Evolutionary conservation across 2,329 filamentous ascomycete genomes (phyloP).

Genomic region (Hypoxylon sp.): DNA sequence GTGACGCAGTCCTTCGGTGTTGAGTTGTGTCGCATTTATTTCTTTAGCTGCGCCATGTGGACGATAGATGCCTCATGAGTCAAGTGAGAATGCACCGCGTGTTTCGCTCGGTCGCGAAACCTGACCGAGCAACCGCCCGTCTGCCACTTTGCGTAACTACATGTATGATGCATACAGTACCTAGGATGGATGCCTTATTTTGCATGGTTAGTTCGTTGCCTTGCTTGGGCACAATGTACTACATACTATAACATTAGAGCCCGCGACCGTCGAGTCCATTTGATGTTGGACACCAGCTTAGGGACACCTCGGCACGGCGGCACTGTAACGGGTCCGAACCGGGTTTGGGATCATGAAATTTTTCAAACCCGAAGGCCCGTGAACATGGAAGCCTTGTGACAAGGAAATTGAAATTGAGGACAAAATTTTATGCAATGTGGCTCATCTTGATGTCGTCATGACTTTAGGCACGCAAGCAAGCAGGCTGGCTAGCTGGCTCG

Average conservation of each 20-base stretch:
- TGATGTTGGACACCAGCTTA: constrained; percentile 1
- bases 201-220: no score
- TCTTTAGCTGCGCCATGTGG: constrained; percentile 29
- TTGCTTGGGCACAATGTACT: neutral
- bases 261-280: neutral
- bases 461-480: no score
- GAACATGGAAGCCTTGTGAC: constrained; percentile 26
- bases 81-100: constrained; percentile 26
- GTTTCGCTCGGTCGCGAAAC: constrained; percentile 27
- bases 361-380: constrained; percentile 19
- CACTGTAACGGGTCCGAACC: constrained; percentile 23
- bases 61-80: constrained; percentile 3
- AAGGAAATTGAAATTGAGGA: no score
- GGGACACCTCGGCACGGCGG: constrained; percentile 19
- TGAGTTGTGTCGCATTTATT: constrained; percentile 27
- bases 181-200: no score
- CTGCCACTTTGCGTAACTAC: no score
- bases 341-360: constrained; percentile 12
- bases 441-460: constrained; percentile 22
- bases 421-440: constrained; percentile 30
- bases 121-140: constrained; percentile 18
- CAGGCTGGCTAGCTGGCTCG: no score
- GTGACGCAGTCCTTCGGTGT: constrained; percentile 25
- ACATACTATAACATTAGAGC: constrained; percentile 4
- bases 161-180: no score